phyloP scores from a whole-genome alignment of 129 eudicot genomes.

The Artemisia argyi region DNA sequence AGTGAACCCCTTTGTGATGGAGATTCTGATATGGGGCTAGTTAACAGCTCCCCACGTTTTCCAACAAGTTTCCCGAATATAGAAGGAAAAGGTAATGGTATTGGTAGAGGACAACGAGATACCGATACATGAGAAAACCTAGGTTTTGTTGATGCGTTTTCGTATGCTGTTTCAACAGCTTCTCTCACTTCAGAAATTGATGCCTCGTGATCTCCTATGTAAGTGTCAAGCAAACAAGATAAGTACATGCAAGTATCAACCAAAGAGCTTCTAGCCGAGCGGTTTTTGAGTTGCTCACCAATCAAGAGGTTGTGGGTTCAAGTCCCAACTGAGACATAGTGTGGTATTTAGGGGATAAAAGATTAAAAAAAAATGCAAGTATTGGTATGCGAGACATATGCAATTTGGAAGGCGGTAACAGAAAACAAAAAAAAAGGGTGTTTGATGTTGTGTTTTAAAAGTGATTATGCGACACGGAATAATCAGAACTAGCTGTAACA shows the following conservation, averaged over 20 bases:
- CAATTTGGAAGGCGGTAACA: neutral
- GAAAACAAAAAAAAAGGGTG: too few relatives aligned
- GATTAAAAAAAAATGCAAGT: neutral
- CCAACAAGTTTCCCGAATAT: conserved; percentile 64
- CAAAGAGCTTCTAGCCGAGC: too few relatives aligned
- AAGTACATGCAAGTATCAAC: too few relatives aligned
- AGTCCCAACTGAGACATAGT: too few relatives aligned
- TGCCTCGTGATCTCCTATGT: conserved; percentile 60
- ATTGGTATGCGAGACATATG: neutral
- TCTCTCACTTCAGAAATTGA: conserved; percentile 56
- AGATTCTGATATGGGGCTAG: conserved; percentile 36
- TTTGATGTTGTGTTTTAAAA: too few relatives aligned
- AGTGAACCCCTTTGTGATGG: conserved; percentile 62
- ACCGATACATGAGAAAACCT: conserved; percentile 76
- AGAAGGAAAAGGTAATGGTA: conserved; percentile 88
- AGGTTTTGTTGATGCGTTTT: conserved; percentile 47
- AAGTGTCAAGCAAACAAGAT: neutral
- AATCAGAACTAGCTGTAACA: too few relatives aligned
- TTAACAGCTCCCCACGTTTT: conserved; percentile 63
- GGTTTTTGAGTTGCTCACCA: too few relatives aligned
- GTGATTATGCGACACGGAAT: too few relatives aligned
- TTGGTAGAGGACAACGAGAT: conserved; percentile 80
- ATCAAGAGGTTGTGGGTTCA: too few relatives aligned
- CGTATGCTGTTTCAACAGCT: conserved; percentile 61
- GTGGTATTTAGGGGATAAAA: too few relatives aligned